phyloP scores from a whole-genome alignment of 257 asterid species.

The Ajuga chamaepitys region DNA sequence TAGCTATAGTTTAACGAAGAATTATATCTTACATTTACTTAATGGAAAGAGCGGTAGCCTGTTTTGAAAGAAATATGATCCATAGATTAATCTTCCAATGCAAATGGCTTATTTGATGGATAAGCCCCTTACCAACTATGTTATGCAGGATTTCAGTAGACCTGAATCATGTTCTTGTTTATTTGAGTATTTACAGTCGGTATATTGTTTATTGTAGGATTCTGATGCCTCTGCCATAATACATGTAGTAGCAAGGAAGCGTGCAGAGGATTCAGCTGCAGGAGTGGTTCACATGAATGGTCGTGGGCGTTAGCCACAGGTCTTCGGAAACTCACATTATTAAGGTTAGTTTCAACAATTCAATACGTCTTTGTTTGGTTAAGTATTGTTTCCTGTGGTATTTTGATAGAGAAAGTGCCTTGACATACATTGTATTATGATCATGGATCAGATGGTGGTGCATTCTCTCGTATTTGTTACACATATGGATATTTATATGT shows the following conservation, averaged over 20 bases:
- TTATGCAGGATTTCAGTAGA: background rate
- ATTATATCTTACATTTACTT: background rate
- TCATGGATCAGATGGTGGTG: too few relatives aligned
- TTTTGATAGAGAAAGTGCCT: too few relatives aligned
- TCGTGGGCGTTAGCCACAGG: conserved; percentile 78
- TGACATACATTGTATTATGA: too few relatives aligned
- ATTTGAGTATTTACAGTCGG: background rate
- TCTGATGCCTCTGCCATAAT: conserved; percentile 57
- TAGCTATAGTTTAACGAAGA: background rate
- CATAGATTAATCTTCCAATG: background rate
- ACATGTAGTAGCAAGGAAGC: conserved; percentile 61
- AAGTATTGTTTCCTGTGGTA: too few relatives aligned
- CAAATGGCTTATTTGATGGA: background rate
- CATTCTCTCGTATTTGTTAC: too few relatives aligned
- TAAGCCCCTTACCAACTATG: background rate
- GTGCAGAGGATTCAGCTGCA: conserved; percentile 74
- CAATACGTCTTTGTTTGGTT: too few relatives aligned
- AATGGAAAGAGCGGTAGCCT: background rate
- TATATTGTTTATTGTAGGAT: conserved; percentile 32
- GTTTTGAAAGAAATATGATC: background rate
- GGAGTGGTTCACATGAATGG: conserved; percentile 77
- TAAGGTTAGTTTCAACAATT: conserved; percentile 34
- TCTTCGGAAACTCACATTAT: conserved; percentile 60
- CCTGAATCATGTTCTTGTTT: background rate
- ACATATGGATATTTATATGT: too few relatives aligned